Conservation (phyloP, 371 early-diverging fungal species). For the Capillidium heterosporum region DNA sequence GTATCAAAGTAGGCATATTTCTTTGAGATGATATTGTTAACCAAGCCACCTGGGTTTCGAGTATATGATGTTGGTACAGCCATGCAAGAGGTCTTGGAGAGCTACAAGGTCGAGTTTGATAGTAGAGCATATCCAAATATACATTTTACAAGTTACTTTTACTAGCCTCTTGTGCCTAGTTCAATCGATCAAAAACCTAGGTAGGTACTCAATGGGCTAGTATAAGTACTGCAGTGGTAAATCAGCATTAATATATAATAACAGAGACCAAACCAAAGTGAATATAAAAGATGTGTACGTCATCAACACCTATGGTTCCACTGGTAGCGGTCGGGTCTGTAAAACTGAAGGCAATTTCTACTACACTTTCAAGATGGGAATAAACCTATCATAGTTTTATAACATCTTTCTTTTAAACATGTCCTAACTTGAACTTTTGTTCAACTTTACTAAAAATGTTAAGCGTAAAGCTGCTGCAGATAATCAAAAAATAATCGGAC, state of each 20-base stretch:
- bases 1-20: constrained; percentile 36
- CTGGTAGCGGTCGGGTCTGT: constrained; percentile 87
- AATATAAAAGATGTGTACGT: constrained; percentile 94
- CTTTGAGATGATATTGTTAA: background rate
- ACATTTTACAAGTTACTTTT: background rate
- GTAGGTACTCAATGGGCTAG: constrained; percentile 92
- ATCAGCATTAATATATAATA: constrained; percentile 88
- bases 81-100: constrained; percentile 95
- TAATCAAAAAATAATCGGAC: constrained; percentile 94
- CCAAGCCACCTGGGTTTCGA: constrained; percentile 31
- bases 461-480: constrained; percentile 71
- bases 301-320: constrained; percentile 98
- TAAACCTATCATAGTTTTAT: constrained; percentile 12
- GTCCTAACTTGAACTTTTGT: background rate
- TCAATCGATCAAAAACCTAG: constrained; percentile 91
- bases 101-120: constrained; percentile 91
- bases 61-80: constrained; percentile 96
- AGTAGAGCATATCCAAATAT: constrained; percentile 78
- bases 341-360: constrained; percentile 94
- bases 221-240: constrained; percentile 96
- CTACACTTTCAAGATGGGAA: constrained; percentile 59
- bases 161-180: constrained; percentile 21
- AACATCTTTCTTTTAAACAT: background rate
- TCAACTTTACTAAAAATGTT: constrained; percentile 28
- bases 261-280: constrained; percentile 86